Conservation (phyloP, 2,329 filamentous ascomycete genomes). For the Xenoacremonium recifei region DNA sequence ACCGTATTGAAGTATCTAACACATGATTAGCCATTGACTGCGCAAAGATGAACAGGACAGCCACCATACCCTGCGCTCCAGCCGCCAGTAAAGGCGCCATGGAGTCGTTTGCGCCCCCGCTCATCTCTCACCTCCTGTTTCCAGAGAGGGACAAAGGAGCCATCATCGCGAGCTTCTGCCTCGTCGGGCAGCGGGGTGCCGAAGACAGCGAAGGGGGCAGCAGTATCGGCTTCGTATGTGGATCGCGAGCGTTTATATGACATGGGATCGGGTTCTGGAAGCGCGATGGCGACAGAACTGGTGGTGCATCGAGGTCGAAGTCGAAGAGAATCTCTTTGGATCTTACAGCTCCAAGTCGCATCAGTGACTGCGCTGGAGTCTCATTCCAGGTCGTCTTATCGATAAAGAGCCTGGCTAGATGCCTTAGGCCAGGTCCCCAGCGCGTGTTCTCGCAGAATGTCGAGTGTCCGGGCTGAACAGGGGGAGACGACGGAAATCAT, state of each 20-base stretch:
- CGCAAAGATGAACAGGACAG: not conserved
- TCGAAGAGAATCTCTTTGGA: not conserved
- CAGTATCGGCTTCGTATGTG: constrained; percentile 73
- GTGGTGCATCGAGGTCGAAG: constrained; percentile 5
- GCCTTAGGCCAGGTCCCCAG: too few relatives aligned
- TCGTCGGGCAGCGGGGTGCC: constrained; percentile 86
- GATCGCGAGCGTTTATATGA: constrained; percentile 76
- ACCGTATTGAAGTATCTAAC: constrained; percentile 93
- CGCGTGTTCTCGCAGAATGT: not conserved
- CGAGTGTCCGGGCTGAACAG: not conserved
- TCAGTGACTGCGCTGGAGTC: not conserved
- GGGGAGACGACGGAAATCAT: not conserved
- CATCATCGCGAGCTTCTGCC: constrained; percentile 77
- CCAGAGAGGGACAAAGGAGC: constrained; percentile 92
- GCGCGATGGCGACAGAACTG: constrained; percentile 4
- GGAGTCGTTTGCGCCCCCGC: constrained; percentile 81
- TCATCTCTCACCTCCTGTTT: constrained; percentile 98
- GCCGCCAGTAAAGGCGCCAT: constrained; percentile 94
- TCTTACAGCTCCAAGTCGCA: not conserved
- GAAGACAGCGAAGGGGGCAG: constrained; percentile 74
- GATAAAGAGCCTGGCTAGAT: not conserved
- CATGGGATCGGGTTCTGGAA: constrained; percentile 47
- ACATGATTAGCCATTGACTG: constrained; percentile 5
- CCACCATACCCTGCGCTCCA: constrained; percentile 84
- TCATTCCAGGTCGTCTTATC: not conserved